A percentile compares a stretch with the other conserved stretches of the same genome.
These are phyloP conservation scores for Oryza glumipatula DNA, from an alignment of 176 grass and related monocot genomes.

Conservation along the genomic window DNA sequence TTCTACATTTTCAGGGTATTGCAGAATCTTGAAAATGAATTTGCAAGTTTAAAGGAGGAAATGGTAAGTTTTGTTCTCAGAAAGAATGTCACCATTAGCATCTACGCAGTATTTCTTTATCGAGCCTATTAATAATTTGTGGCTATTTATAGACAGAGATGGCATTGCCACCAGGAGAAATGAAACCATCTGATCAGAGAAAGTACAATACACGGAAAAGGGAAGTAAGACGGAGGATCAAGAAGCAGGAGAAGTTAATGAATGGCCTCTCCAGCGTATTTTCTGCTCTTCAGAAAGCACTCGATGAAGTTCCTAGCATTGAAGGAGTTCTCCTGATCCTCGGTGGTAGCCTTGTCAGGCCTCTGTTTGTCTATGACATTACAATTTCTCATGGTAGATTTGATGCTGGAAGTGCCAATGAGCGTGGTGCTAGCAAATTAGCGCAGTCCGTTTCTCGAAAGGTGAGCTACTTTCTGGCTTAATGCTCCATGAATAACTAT, in stretches of 20 bases:
- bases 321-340: slow-evolving; percentile 75
- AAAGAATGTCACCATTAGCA: slow-evolving; percentile 3
- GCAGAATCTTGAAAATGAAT: slow-evolving; percentile 87
- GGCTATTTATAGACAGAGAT: slow-evolving; percentile 55
- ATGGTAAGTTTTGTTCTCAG: slow-evolving; percentile 51
- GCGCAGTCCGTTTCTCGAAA: slow-evolving; percentile 83
- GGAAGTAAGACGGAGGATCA: slow-evolving; percentile 71
- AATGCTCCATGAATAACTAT: slow-evolving; percentile 4
- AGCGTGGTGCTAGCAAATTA: slow-evolving; percentile 61
- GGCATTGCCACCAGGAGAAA: slow-evolving; percentile 34
- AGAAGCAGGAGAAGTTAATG: slow-evolving; percentile 92
- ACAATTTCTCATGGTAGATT: slow-evolving; percentile 68
- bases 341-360: slow-evolving; percentile 75
- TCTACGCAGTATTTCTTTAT: background rate
- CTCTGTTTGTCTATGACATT: slow-evolving; percentile 72
- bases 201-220: slow-evolving; percentile 76
- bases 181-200: slow-evolving; percentile 70
- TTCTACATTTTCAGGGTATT: slow-evolving; percentile 62
- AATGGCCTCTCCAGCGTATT: slow-evolving; percentile 63
- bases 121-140: slow-evolving; percentile 4
- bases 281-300: slow-evolving; percentile 73
- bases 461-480: slow-evolving; percentile 50
- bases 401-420: slow-evolving; percentile 55
- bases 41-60: slow-evolving; percentile 74
- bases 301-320: slow-evolving; percentile 69